phyloP scores from a whole-genome alignment of 805 yeast genomes.

The Teunomyces cretensis region DNA sequence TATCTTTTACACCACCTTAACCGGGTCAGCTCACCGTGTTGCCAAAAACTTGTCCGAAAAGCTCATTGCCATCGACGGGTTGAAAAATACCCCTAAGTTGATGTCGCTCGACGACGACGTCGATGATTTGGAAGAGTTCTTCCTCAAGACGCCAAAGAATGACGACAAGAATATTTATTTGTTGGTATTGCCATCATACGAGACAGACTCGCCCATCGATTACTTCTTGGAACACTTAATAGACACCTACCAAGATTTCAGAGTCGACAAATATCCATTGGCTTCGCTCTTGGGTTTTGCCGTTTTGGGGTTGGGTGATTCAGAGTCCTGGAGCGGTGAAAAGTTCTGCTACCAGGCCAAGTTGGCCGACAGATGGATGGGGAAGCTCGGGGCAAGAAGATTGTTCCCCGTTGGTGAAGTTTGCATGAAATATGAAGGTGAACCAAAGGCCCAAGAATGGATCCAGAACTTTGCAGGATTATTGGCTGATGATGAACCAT shows the following conservation, averaged over 20 bases:
- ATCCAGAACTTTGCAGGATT: constrained; percentile 55
- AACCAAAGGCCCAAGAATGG: constrained; percentile 65
- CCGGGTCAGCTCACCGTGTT: constrained; percentile 75
- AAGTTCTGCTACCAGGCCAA: constrained; percentile 86
- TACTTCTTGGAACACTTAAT: constrained; percentile 76
- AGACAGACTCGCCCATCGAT: constrained; percentile 89
- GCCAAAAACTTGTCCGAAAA: constrained; percentile 53
- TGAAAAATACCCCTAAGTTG: constrained; percentile 47
- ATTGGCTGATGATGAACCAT: constrained; percentile 70
- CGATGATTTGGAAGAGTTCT: constrained; percentile 80
- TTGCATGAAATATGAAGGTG: constrained; percentile 74
- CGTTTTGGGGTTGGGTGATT: constrained; percentile 85
- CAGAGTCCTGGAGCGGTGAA: constrained; percentile 73
- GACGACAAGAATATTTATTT: constrained; percentile 55
- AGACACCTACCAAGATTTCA: constrained; percentile 81
- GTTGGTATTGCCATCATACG: constrained; percentile 84
- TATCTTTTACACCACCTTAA: constrained; percentile 80
- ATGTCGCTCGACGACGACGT: constrained; percentile 76
- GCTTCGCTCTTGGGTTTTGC: constrained; percentile 71
- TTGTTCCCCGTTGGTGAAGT: constrained; percentile 80
- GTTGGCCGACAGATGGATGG: constrained; percentile 69
- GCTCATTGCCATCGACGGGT: constrained; percentile 26
- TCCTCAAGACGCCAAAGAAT: constrained; percentile 58
- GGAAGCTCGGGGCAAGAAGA: constrained; percentile 83
- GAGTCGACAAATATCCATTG: constrained; percentile 81